These are phyloP conservation scores for Lichtheimia ramosa DNA, from an alignment of 371 early-diverging fungal species.

Conservation along the genomic window DNA sequence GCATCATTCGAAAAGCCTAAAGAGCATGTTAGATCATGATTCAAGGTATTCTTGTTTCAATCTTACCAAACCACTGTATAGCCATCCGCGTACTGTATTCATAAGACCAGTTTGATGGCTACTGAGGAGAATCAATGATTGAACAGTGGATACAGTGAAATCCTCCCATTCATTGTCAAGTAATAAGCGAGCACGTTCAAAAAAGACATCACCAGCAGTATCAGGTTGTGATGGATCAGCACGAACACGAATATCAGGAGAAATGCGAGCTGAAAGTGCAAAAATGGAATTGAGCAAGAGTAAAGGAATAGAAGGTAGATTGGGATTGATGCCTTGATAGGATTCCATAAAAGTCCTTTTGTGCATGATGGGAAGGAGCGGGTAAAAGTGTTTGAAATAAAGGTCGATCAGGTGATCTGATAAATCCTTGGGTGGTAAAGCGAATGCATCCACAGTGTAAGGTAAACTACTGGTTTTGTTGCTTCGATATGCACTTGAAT, in stretches of 20 bases:
- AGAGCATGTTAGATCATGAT: background rate
- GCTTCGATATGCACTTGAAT: slow-evolving; percentile 17
- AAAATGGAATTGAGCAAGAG: slow-evolving; percentile 55
- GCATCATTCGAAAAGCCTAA: slow-evolving; percentile 63
- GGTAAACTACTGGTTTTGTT: slow-evolving; percentile 6
- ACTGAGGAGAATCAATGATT: slow-evolving; percentile 41
- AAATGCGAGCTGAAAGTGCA: slow-evolving; percentile 47
- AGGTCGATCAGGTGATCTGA: slow-evolving; percentile 64
- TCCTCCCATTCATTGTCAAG: slow-evolving; percentile 46
- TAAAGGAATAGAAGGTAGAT: slow-evolving; percentile 16
- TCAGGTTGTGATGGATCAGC: slow-evolving; percentile 31
- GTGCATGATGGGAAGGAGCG: slow-evolving; percentile 68
- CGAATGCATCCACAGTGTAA: slow-evolving; percentile 28
- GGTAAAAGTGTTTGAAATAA: slow-evolving; percentile 69
- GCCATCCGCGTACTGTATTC: slow-evolving; percentile 46
- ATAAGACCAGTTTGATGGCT: slow-evolving; percentile 51
- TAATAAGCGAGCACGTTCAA: slow-evolving; percentile 41
- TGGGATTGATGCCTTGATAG: slow-evolving; percentile 14
- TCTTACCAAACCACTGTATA: slow-evolving; percentile 51
- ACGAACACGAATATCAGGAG: slow-evolving; percentile 38
- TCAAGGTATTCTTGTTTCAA: background rate
- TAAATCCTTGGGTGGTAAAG: slow-evolving; percentile 62
- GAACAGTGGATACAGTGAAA: slow-evolving; percentile 41
- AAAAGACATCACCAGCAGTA: slow-evolving; percentile 49
- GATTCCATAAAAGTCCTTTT: slow-evolving; percentile 61